phyloP scores from a whole-genome alignment of 2,329 filamentous ascomycete genomes.

The Trichothecium roseum region DNA sequence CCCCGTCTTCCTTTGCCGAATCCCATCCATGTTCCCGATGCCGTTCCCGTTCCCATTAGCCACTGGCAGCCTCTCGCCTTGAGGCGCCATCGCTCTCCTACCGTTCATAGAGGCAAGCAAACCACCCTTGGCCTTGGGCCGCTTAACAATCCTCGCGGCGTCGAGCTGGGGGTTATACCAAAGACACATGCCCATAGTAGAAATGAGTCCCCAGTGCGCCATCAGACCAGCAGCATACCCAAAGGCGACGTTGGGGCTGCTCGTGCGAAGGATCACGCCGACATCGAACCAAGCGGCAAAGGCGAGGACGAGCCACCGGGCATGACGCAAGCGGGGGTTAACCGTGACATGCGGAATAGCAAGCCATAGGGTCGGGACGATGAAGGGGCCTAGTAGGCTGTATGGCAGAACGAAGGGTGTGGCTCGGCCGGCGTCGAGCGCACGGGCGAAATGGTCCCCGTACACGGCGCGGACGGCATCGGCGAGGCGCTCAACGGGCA shows the following conservation, averaged over 20 bases:
- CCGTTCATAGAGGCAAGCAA: not conserved
- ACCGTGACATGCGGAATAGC: slow-evolving; percentile 39
- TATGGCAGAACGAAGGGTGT: slow-evolving; percentile 43
- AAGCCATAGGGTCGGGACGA: slow-evolving; percentile 45
- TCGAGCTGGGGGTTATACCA: slow-evolving; percentile 47
- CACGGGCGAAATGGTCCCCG: slow-evolving; percentile 23
- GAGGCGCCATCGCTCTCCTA: not conserved
- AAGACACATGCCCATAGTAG: slow-evolving; percentile 37
- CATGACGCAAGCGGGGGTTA: slow-evolving; percentile 37
- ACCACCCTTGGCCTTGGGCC: slow-evolving; percentile 9
- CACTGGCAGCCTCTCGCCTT: too few species aligned
- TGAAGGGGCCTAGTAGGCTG: slow-evolving; percentile 32
- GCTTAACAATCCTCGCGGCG: slow-evolving; percentile 36
- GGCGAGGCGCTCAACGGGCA: slow-evolving; percentile 11
- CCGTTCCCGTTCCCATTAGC: not conserved
- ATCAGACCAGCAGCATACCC: slow-evolving; percentile 41
- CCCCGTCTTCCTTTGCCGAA: slow-evolving; percentile 10
- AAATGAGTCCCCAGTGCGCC: slow-evolving; percentile 39
- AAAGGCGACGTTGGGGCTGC: slow-evolving; percentile 39
- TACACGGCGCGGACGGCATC: slow-evolving; percentile 20
- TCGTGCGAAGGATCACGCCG: slow-evolving; percentile 27
- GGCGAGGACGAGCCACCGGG: slow-evolving; percentile 37
- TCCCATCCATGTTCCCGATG: slow-evolving; percentile 2
- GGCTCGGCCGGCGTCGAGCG: slow-evolving; percentile 25
- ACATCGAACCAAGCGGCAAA: slow-evolving; percentile 31